These are phyloP conservation scores for Salix arbutifolia DNA, from an alignment of 345 rosid genomes.

Conservation along the genomic window DNA sequence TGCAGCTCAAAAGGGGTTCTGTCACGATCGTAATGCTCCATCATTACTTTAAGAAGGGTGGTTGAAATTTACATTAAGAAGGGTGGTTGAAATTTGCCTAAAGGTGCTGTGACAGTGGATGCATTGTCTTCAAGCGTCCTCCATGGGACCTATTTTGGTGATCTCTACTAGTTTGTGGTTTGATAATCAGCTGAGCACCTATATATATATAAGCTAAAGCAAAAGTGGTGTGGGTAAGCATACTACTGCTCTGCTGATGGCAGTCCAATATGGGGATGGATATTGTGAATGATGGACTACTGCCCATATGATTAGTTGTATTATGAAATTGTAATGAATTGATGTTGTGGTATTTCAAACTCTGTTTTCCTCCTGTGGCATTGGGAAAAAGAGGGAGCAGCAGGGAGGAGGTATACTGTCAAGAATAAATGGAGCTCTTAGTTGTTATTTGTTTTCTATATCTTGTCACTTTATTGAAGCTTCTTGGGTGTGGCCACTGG, in stretches of 20 bases:
- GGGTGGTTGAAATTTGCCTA: not conserved
- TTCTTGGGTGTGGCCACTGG: conserved; percentile 1
- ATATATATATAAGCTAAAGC: not conserved
- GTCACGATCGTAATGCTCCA: conserved; percentile 26
- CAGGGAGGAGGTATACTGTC: not conserved
- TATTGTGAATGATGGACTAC: not conserved
- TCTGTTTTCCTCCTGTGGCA: not conserved
- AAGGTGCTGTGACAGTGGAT: not conserved
- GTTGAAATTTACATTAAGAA: not conserved
- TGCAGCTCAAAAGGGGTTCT: conserved; percentile 92
- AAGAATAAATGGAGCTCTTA: not conserved
- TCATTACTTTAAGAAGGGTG: not conserved
- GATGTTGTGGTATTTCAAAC: not conserved
- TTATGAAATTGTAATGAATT: not conserved
- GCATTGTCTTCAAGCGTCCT: not conserved
- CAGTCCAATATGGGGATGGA: not conserved
- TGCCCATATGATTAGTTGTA: not conserved
- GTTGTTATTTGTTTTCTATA: not conserved
- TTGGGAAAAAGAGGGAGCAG: not conserved
- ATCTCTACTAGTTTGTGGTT: not conserved
- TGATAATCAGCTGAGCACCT: not conserved
- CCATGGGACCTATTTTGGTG: not conserved
- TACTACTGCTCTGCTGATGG: not conserved
- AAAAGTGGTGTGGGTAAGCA: not conserved
- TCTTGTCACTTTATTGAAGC: not conserved